These are phyloP conservation scores for Haplosporangium sp. DNA, from an alignment of 371 early-diverging fungal genomes.

Conservation along the genomic window DNA sequence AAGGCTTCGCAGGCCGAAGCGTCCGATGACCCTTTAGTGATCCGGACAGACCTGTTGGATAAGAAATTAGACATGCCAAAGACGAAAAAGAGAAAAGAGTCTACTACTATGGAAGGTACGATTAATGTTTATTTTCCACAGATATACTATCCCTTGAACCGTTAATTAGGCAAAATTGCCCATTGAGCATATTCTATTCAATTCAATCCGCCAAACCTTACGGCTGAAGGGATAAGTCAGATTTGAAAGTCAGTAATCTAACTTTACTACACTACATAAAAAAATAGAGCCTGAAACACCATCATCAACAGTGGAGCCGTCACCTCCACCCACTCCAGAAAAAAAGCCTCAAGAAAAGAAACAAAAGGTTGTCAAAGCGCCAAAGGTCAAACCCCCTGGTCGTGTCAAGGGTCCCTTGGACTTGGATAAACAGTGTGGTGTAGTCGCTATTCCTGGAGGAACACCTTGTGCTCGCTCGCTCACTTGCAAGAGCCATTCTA, in stretches of 20 bases:
- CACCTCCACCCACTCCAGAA: constrained; percentile 46
- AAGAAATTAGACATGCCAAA: constrained; percentile 44
- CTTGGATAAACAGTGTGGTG: constrained; percentile 87
- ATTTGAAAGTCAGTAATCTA: not conserved
- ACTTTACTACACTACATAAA: not conserved
- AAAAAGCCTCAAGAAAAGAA: constrained; percentile 67
- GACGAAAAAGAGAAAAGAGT: constrained; percentile 50
- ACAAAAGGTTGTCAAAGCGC: constrained; percentile 67
- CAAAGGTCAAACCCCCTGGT: constrained; percentile 60
- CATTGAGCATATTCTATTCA: no score
- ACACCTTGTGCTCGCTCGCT: constrained; percentile 81
- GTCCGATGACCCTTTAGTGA: constrained; percentile 18
- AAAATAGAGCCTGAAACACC: constrained; percentile 35
- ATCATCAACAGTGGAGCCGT: constrained; percentile 34
- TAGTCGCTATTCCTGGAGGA: constrained; percentile 66
- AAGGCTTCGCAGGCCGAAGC: constrained; percentile 21
- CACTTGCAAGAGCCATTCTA: constrained; percentile 89
- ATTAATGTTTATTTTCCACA: not conserved
- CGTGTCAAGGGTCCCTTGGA: constrained; percentile 70
- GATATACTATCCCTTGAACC: not conserved
- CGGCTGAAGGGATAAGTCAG: no score
- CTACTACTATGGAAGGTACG: constrained; percentile 38
- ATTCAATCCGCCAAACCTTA: no score
- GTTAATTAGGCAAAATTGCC: no score
- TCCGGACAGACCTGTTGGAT: constrained; percentile 34